Base-by-base conservation (phyloP, 148 eudicot genomes). In the Silene conica region DNA sequence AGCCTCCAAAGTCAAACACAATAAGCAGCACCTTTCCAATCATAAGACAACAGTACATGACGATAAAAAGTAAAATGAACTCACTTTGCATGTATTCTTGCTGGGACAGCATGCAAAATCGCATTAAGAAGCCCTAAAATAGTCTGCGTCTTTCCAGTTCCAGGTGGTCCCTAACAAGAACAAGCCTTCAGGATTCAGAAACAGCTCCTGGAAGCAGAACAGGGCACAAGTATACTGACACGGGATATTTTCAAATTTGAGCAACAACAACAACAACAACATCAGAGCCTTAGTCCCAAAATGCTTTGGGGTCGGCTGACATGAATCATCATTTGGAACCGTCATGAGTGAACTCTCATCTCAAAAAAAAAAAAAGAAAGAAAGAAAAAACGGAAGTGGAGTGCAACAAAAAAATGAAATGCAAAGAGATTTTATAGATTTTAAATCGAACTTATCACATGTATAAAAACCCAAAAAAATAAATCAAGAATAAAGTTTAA, bases 141-240 rank as follows among this genome's bases (percentile, higher is more conserved):
- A 67, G 98, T 94, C 82, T 94, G 98, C 71, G 98, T 94, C 80
- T 94, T 94, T 67, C 98, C 98, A 11, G 98, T 94, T 58, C 98
- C 98, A 12, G 98, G 98, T 71, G 98, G 98, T 13, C 98, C 98
- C 98, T 92, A 83, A 45, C 83, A 80, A 69, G 70, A 75, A 80
- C 5, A 74, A 54, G 56, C 18, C 68, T 65, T 56, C 58, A 74
- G 55, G 23, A 31, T 41, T 61, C 73, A 64, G 57, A 43, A 54
- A 61, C 55, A 46, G 16, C 28, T 18, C 52, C 21, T 14, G 66
- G 15, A 64, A 34, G 68, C 46, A 13, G 15, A 64, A 0, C 68
- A 64, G 55, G 1, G 16, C 18, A 50, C 18, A 13, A 50, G 55
- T 50, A 50, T 50, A 50, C 55, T 50, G 55, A 50, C 55, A 50